Conservation (phyloP, 768 basidiomycete species). For the Kwoniella mangroviensis region DNA sequence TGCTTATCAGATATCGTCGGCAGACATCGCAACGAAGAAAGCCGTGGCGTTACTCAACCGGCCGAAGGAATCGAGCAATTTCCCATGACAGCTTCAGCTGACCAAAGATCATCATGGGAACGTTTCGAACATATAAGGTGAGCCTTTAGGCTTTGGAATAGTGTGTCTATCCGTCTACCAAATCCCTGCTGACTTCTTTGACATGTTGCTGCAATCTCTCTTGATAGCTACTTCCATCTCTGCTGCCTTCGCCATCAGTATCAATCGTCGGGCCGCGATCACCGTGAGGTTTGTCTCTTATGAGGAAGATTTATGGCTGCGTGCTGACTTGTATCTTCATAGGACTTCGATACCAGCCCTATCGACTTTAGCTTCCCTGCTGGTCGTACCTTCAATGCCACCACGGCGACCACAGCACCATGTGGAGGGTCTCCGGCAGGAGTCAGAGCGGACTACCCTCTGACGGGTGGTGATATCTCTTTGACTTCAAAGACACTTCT, state of each 20-base stretch:
- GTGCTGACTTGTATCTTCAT: background rate
- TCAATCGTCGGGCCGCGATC: constrained; percentile 24
- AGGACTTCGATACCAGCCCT: constrained; percentile 21
- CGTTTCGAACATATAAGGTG: background rate
- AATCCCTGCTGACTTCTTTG: background rate
- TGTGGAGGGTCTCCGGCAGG: constrained; percentile 30
- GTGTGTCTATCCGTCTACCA: background rate
- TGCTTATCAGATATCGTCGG: background rate
- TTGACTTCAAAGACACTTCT: constrained; percentile 29
- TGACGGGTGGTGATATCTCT: constrained; percentile 38
- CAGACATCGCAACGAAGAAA: background rate
- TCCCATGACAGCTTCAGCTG: background rate
- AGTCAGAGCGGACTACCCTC: constrained; percentile 22
- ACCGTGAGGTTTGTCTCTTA: constrained; percentile 11
- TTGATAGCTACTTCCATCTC: background rate
- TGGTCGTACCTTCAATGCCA: constrained; percentile 21
- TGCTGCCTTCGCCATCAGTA: constrained; percentile 11
- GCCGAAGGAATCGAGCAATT: background rate
- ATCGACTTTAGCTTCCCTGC: constrained; percentile 22
- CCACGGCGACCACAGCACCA: constrained; percentile 25
- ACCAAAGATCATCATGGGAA: background rate
- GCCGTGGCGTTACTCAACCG: background rate
- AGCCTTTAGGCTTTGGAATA: background rate
- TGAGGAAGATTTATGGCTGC: background rate
- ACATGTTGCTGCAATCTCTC: constrained; percentile 9